phyloP scores from a whole-genome alignment of 805 yeast species.

The Saccharomycopsis fermentans region DNA sequence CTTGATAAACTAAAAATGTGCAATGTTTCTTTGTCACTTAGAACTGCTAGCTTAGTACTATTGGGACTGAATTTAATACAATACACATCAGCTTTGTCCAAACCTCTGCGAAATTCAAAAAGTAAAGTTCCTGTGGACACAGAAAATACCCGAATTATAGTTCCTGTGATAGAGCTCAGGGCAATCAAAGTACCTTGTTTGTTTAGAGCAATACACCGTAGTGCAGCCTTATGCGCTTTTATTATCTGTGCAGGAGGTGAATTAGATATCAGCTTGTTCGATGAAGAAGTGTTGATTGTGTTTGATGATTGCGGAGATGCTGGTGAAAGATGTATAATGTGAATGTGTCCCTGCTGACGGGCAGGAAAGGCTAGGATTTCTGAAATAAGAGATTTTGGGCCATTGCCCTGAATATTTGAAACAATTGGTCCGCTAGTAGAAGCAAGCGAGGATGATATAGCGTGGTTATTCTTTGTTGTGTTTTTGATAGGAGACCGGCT shows the following conservation, averaged over 20 bases:
- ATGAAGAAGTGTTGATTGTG: slow-evolving; percentile 34
- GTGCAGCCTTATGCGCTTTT: slow-evolving; percentile 63
- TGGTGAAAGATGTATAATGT: slow-evolving; percentile 64
- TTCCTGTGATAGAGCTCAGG: slow-evolving; percentile 75
- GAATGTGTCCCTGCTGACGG: slow-evolving; percentile 52
- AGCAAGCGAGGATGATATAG: neutral
- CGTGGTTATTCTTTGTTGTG: neutral
- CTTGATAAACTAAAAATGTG: slow-evolving; percentile 55
- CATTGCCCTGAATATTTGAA: neutral
- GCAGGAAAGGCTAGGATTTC: slow-evolving; percentile 70
- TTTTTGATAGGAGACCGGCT: no score
- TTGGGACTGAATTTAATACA: slow-evolving; percentile 78
- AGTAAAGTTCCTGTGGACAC: slow-evolving; percentile 56
- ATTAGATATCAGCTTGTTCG: neutral
- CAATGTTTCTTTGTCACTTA: slow-evolving; percentile 82
- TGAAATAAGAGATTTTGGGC: slow-evolving; percentile 2
- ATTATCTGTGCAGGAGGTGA: slow-evolving; percentile 31
- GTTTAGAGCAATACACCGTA: slow-evolving; percentile 55
- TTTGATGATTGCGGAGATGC: slow-evolving; percentile 48
- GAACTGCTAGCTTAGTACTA: slow-evolving; percentile 67
- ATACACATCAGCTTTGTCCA: slow-evolving; percentile 73
- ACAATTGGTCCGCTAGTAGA: neutral
- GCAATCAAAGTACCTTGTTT: slow-evolving; percentile 62
- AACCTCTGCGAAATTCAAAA: slow-evolving; percentile 83
- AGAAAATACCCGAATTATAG: slow-evolving; percentile 66